Base-by-base conservation (phyloP, 257 asterid species). In the Scutellaria galericulata region DNA sequence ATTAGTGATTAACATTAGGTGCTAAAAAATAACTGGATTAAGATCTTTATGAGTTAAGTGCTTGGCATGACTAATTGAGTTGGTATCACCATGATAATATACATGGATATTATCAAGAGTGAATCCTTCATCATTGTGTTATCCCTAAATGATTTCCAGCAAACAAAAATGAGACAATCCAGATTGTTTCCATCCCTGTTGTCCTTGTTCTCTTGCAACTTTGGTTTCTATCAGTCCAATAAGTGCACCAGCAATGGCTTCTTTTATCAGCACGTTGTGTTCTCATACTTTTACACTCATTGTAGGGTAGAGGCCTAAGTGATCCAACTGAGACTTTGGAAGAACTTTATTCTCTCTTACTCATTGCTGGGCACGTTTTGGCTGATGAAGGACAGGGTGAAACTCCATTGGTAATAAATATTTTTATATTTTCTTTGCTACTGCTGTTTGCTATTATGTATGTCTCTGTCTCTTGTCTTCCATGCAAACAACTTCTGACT, bases 321-420 rank as follows among this genome's bases (percentile, higher is more conserved):
- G 96, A 91, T 84, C 97, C 95, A 68, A 89, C 96, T 73, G 93
- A 78, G 85, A 94, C 90, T 56, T 79, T 94, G 91, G 99, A 94
- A 85, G 97, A 91, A 86, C 86, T 94, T 68, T 91, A 94, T 85
- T 94, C 99, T 58, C 95, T 94, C 52, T 81, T 94, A 66, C 86
- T 91, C 80, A 89, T 94, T 77, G 77, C 88, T 69, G 99, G 99
- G 77, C 97, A 94, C 68, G 89, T 91, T 79, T 83, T 94, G 83
- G 97, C 99, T 48, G 99, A 94, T 80, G 99, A 94, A 83, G 97
- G 93, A 64, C 87, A 79, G 81, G 93, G 99, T 66, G 99, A 94
- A 83, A 91, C 91, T 67, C 99, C 99, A 12, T 66, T 86, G 97
- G 98, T 94, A 87, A 86, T 58, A 27, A 31, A 31, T 5, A 27